Base-by-base conservation (phyloP, 2,329 filamentous ascomycete genomes). In the Penicillium italicum region DNA sequence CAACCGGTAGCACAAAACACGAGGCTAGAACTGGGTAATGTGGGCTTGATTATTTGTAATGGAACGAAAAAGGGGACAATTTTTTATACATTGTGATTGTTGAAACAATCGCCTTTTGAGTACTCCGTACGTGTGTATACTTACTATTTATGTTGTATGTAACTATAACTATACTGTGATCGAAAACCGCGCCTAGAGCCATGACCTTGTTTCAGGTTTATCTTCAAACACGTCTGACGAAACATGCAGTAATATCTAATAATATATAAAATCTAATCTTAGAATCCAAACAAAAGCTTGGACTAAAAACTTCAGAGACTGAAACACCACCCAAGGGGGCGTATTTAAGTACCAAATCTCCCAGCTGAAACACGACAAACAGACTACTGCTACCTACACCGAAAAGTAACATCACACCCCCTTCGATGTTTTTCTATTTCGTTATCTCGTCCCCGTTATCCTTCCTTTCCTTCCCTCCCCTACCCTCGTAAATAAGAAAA, bases 1-100 rank as follows among this genome's bases (percentile, higher is more conserved):
- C 26, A 40, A 8, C 26, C 24, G 28, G 55, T 57, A 31, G 34
- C 26, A 57, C 55, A 45, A 49, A 50, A 54, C 55, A 57, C 50
- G 55, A 43, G 50, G 49, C 53, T 33, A 16, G 38, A 54, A 44
- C 16, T 42, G n/a, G 28, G 40, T 42, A 41, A 10, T n/a, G 31
- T 30, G 28, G 42, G 7, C 16, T 18, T 22, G 10, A 10, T 0
- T 7, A 26, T 43, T 42, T 12, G 20, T 22, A 33, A 50, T 20
- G 12, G 28, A 26, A 7, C 24, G 33, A 12, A 20, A 48, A 16
- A 53, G 20, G 1, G 28, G 7, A 28, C 16, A 18, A 41, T 20
- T 2, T 28, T 28, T 28, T 12, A 18, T 26, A 26, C 37, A 42
- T 34, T 36, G 47, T 33, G 26, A 46, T 44, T 43, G 30, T 28